phyloP scores from a whole-genome alignment of 2,329 filamentous ascomycete genomes.

The Penicillium sp. region DNA sequence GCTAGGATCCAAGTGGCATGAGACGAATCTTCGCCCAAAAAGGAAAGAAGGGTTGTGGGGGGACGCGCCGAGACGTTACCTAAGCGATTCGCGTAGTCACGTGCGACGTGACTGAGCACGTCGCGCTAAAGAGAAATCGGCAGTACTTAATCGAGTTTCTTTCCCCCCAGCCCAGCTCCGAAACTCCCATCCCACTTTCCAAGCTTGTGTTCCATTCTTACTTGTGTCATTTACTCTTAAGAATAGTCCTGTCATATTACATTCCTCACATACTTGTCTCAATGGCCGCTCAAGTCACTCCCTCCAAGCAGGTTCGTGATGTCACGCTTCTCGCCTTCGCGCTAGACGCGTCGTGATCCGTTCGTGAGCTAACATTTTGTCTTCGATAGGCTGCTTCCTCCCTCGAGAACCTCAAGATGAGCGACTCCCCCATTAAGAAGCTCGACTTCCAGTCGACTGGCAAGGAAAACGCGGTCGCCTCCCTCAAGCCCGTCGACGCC shows the following conservation, averaged over 20 bases:
- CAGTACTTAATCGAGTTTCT: conserved; percentile 35
- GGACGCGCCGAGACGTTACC: conserved; percentile 23
- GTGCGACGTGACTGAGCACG: conserved; percentile 41
- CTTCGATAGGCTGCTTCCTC: conserved; percentile 72
- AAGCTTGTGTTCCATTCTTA: conserved; percentile 13
- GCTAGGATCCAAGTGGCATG: conserved; percentile 27
- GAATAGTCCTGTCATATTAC: conserved; percentile 30
- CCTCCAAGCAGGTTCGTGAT: conserved; percentile 67
- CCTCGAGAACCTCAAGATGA: conserved; percentile 85
- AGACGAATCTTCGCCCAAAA: conserved; percentile 7
- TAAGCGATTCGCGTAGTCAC: conserved; percentile 34
- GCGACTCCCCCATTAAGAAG: conserved; percentile 85
- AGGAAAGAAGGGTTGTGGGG: not conserved
- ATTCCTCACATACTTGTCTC: conserved; percentile 19
- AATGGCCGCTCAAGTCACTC: conserved; percentile 77
- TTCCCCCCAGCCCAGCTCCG: conserved; percentile 1
- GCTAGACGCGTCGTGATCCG: conserved; percentile 34
- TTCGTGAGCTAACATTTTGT: conserved; percentile 40
- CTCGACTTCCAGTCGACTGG: conserved; percentile 69
- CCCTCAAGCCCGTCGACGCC: conserved; percentile 52
- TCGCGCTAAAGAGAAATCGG: conserved; percentile 37
- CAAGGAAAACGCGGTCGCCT: conserved; percentile 75
- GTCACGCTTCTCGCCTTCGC: conserved; percentile 36
- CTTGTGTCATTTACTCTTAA: conserved; percentile 30
- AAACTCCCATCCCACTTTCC: conserved; percentile 27